A percentile compares a stretch with the other conserved stretches of the same genome.
Evolutionary conservation across 2,329 filamentous ascomycete species (phyloP).

Genomic region (Berkeleyomyces basicola): DNA sequence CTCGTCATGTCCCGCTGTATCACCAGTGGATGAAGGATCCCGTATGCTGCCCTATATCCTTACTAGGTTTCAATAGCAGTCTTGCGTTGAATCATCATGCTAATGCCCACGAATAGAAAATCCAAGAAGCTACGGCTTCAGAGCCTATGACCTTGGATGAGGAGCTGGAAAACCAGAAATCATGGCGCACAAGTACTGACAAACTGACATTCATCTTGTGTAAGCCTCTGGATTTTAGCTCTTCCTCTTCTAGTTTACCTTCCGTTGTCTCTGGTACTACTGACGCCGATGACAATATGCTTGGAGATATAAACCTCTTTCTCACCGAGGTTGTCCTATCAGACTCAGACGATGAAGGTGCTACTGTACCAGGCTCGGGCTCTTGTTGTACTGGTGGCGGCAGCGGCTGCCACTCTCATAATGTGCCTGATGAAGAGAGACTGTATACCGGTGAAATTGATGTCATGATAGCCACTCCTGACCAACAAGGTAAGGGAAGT

Average conservation of each 20-base stretch:
- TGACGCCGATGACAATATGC: slow-evolving; percentile 42
- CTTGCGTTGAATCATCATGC: neutral
- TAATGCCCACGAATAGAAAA: slow-evolving; percentile 30
- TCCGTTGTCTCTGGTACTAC: slow-evolving; percentile 20
- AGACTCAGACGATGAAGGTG: slow-evolving; percentile 28
- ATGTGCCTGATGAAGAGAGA: slow-evolving; percentile 10
- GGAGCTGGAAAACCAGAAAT: slow-evolving; percentile 81
- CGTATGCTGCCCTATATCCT: slow-evolving; percentile 24
- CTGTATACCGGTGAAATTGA: slow-evolving; percentile 55
- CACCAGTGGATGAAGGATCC: slow-evolving; percentile 86
- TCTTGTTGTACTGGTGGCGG: slow-evolving; percentile 17
- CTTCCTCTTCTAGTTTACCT: neutral
- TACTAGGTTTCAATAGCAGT: neutral
- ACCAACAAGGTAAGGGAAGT: slow-evolving; percentile 42
- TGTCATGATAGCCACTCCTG: slow-evolving; percentile 60
- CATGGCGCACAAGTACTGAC: slow-evolving; percentile 66
- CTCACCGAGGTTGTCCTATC: slow-evolving; percentile 31
- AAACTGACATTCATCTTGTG: slow-evolving; percentile 90
- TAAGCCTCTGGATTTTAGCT: slow-evolving; percentile 20
- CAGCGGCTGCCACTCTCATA: slow-evolving; percentile 11
- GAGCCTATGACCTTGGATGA: slow-evolving; percentile 65
- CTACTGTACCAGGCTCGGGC: slow-evolving; percentile 1
- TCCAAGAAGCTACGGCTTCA: slow-evolving; percentile 74
- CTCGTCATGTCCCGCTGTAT: slow-evolving; percentile 66
- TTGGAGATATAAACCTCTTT: slow-evolving; percentile 72